Evolutionary conservation across 176 grass and related monocot species (phyloP).

Genomic region (Saccharum officinarum): DNA sequence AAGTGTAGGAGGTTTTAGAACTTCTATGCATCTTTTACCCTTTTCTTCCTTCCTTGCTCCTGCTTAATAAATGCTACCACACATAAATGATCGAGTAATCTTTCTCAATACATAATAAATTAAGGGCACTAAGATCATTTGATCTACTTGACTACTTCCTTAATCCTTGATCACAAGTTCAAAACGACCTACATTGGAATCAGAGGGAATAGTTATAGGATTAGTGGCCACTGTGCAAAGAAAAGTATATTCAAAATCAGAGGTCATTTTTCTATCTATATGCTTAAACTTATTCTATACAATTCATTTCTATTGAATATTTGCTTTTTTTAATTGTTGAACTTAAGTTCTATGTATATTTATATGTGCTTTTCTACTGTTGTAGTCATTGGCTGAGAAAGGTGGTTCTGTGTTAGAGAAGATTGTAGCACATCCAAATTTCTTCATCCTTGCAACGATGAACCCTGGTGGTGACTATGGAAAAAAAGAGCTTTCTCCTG

Average conservation of each 20-base stretch:
- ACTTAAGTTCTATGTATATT: constrained; percentile 31
- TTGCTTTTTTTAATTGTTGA: not conserved
- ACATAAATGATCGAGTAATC: not conserved
- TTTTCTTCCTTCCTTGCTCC: not conserved
- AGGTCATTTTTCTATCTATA: not conserved
- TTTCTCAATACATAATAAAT: not conserved
- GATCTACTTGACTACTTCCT: not conserved
- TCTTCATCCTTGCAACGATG: constrained; percentile 94
- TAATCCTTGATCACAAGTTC: not conserved
- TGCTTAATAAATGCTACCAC: not conserved
- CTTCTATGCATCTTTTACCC: not conserved
- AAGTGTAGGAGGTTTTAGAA: not conserved
- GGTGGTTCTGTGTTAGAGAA: constrained; percentile 84
- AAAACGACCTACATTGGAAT: not conserved
- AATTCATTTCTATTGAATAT: not conserved
- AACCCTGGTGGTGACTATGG: constrained; percentile 98
- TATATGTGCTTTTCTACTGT: constrained; percentile 19
- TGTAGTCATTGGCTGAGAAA: constrained; percentile 92
- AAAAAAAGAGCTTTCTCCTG: constrained; percentile 94
- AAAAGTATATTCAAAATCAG: not conserved
- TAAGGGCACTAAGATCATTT: not conserved
- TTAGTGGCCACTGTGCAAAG: not conserved
- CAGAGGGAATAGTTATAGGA: not conserved
- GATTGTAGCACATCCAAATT: constrained; percentile 79
- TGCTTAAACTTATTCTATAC: not conserved